Base-by-base conservation (phyloP, 2,329 filamentous ascomycete species). In the Colletotrichum ledebouriae region DNA sequence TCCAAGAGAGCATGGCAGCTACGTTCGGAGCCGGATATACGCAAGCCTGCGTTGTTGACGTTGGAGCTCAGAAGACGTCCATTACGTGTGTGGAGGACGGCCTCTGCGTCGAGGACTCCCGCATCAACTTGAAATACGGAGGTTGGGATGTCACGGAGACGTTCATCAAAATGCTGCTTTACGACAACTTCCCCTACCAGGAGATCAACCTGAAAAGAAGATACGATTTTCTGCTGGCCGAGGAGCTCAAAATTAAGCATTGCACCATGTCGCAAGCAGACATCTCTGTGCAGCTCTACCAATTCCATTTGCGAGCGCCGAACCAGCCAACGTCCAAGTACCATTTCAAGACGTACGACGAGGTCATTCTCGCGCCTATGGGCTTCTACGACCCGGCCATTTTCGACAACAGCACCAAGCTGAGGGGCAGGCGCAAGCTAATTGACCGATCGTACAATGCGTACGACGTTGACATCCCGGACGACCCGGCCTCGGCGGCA, bases 101-200 rank as follows among this genome's bases (percentile, higher is more conserved):
- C 2, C 92, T 99, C 80, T 94, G 93, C 75, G 87, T 97, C 29
- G 96, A 98, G 71, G 95, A 98, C 76, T 99, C 96, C 15, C 89
- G 96, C 15, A 89, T 99, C 76, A 98, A 98, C 77, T 83, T 99
- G 72, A 98, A 99, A 78, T 97, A 92, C 74, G 96, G 96, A 58
- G 96, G 96, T 1, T 90, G 87, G 74, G 96, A 99, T 78, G 92
- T 98, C 42, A 98, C 96, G 0, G 94, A 97, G 74, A 92, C 93
- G 0, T 98, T 99, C 75, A 87, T 97, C 77, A 97, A 96, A 81
- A 98, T 98, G 95, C 94, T 98, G 92, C 88, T 99, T 2, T 94
- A 92, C 79, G 94, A 98, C 78, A 92, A 96, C 74, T 98, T 99
- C 74, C 95, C 97, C 5, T 99, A 99, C 77, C 87, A 92, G 55